A percentile compares a stretch with the other conserved stretches of the same genome.
These are phyloP conservation scores for Pleurotus platypus DNA, from an alignment of 768 basidiomycete species.

Conservation along the genomic window DNA sequence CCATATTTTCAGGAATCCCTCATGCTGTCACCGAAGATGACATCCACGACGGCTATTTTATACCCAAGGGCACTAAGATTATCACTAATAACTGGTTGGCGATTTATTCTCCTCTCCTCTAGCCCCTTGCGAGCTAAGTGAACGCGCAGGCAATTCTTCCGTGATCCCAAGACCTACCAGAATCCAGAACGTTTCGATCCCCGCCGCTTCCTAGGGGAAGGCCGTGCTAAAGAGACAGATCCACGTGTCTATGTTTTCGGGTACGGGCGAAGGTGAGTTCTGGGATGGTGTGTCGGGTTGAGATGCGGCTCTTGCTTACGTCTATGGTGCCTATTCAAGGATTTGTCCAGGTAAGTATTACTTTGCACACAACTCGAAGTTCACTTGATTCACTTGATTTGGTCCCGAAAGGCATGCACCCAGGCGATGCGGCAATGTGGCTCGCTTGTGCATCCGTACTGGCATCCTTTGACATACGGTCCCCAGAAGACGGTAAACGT, in stretches of 20 bases:
- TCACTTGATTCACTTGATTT: neutral
- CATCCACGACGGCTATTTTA: constrained; percentile 2
- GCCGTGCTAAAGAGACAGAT: constrained; percentile 31
- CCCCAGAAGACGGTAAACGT: constrained; percentile 12
- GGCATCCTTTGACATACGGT: constrained; percentile 16
- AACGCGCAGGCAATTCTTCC: constrained; percentile 42
- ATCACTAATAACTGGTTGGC: constrained; percentile 6
- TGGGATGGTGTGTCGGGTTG: too few species aligned
- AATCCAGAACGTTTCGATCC: constrained; percentile 8
- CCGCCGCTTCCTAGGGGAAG: neutral
- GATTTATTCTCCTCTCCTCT: neutral
- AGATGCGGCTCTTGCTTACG: neutral
- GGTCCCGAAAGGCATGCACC: constrained; percentile 17
- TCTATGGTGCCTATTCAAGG: neutral
- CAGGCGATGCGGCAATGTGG: constrained; percentile 24
- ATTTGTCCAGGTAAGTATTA: neutral
- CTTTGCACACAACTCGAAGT: neutral
- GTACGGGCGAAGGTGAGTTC: constrained; percentile 60
- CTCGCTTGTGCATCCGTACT: constrained; percentile 14
- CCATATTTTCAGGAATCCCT: constrained; percentile 32
- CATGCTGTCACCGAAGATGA: constrained; percentile 55
- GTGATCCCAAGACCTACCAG: constrained; percentile 43
- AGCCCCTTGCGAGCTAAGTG: neutral
- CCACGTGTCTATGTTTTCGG: constrained; percentile 64
- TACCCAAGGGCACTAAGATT: constrained; percentile 7